A percentile compares a stretch with the other conserved stretches of the same genome.
These are phyloP conservation scores for Pugionium cornutum DNA, from an alignment of 345 rosid genomes.

Conservation along the genomic window DNA sequence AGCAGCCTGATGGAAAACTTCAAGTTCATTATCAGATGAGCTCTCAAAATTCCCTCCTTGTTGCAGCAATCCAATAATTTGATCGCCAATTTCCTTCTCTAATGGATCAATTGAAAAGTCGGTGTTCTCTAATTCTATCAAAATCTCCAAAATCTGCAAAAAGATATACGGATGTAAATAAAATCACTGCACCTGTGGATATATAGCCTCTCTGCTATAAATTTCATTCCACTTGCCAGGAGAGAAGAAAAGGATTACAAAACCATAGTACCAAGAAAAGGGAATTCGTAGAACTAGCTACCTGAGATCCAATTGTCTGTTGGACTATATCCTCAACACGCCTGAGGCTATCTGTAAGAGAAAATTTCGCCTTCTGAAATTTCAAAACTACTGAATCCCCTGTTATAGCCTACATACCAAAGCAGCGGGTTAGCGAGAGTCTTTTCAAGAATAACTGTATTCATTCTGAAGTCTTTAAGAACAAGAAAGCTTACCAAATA, in stretches of 20 bases:
- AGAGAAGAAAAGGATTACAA: slow-evolving; percentile 2
- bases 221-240: background rate
- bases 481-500: slow-evolving; percentile 59
- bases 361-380: slow-evolving; percentile 74
- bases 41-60: slow-evolving; percentile 79
- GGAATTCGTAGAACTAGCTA: slow-evolving; percentile 36
- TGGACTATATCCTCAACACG: slow-evolving; percentile 90
- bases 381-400: slow-evolving; percentile 87
- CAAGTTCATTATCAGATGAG: slow-evolving; percentile 71
- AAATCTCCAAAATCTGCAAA: slow-evolving; percentile 76
- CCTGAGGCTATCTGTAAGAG: slow-evolving; percentile 79
- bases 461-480: background rate
- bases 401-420: slow-evolving; percentile 75
- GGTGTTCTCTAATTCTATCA: slow-evolving; percentile 61
- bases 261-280: slow-evolving; percentile 20
- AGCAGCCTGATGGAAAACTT: slow-evolving; percentile 88
- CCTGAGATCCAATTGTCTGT: slow-evolving; percentile 82
- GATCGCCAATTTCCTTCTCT: slow-evolving; percentile 93
- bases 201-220: background rate
- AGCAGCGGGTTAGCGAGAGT: slow-evolving; percentile 11
- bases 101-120: slow-evolving; percentile 62
- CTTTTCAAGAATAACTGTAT: background rate
- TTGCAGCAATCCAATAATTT: slow-evolving; percentile 76
- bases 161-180: background rate
- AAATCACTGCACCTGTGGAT: background rate